A percentile compares a stretch with the other conserved stretches of the same genome.
These are phyloP conservation scores for Carpinus fangiana DNA, from an alignment of 306 rosid genomes.

Conservation along the genomic window DNA sequence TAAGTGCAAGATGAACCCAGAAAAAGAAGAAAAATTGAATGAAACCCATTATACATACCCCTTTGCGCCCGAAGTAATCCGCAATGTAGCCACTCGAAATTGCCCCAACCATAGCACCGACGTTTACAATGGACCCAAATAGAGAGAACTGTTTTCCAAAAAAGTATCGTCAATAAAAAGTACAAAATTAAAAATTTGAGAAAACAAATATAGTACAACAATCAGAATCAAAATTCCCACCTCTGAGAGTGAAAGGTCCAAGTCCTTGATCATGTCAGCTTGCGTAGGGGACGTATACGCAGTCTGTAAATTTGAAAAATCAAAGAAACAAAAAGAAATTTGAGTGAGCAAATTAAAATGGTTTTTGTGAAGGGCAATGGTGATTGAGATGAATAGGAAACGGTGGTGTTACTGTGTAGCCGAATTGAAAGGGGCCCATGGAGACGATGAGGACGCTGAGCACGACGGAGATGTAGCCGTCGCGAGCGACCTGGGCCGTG, in stretches of 20 bases:
- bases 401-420: slow-evolving; percentile 50
- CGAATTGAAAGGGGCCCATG: slow-evolving; percentile 82
- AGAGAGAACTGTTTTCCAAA: slow-evolving; percentile 52
- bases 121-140: slow-evolving; percentile 81
- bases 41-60: slow-evolving; percentile 59
- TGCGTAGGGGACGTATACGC: slow-evolving; percentile 90
- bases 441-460: slow-evolving; percentile 83
- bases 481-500: slow-evolving; percentile 57
- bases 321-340: not conserved
- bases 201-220: not conserved
- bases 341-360: not conserved
- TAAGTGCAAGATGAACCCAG: not conserved
- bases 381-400: not conserved
- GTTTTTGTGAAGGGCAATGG: not conserved
- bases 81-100: slow-evolving; percentile 87
- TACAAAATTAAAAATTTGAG: not conserved
- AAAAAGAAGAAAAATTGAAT: not conserved
- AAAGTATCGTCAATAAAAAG: not conserved
- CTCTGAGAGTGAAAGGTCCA: slow-evolving; percentile 68
- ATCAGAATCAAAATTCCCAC: slow-evolving; percentile 32
- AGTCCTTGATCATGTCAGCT: slow-evolving; percentile 54
- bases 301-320: slow-evolving; percentile 28
- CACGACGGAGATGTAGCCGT: slow-evolving; percentile 65
- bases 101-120: slow-evolving; percentile 93
- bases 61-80: slow-evolving; percentile 78